phyloP scores from a whole-genome alignment of 371 early-diverging fungal species.

The Circinella minor region DNA sequence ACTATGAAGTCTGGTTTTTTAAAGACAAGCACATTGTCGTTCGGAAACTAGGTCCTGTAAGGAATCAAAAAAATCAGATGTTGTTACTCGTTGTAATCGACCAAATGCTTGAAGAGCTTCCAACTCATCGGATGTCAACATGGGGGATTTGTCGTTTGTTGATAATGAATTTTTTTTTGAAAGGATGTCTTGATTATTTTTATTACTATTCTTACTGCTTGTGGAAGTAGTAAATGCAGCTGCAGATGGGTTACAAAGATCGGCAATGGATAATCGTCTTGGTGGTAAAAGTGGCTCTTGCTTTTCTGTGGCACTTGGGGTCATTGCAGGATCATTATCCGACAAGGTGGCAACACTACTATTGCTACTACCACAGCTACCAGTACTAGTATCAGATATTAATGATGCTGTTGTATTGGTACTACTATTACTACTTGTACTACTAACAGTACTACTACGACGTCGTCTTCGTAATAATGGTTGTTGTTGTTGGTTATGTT shows the following conservation, averaged over 20 bases:
- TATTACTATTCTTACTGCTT: too few relatives aligned
- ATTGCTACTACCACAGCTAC: neutral
- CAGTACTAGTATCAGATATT: too few relatives aligned
- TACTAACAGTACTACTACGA: slow-evolving; percentile 9
- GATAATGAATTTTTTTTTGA: slow-evolving; percentile 10
- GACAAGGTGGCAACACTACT: too few relatives aligned
- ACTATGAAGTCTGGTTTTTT: neutral
- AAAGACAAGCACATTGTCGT: slow-evolving; percentile 18
- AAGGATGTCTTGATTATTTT: neutral
- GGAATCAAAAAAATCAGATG: slow-evolving; percentile 42
- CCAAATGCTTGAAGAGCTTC: slow-evolving; percentile 52
- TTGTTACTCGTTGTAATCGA: slow-evolving; percentile 28
- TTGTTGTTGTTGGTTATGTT: slow-evolving; percentile 6
- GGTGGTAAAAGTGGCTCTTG: neutral
- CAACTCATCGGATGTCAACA: slow-evolving; percentile 46
- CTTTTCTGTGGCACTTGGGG: too few relatives aligned
- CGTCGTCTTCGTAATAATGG: slow-evolving; percentile 9
- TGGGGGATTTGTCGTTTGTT: slow-evolving; percentile 4
- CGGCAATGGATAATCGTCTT: slow-evolving; percentile 42
- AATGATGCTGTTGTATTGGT: too few relatives aligned
- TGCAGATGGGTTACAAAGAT: slow-evolving; percentile 32
- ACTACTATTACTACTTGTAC: neutral
- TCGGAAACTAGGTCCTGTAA: slow-evolving; percentile 30
- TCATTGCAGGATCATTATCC: too few relatives aligned
- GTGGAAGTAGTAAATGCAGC: too few relatives aligned